phyloP scores from a whole-genome alignment of 1,284 basidiomycete species.

The Cryptococcus wingfieldii region DNA sequence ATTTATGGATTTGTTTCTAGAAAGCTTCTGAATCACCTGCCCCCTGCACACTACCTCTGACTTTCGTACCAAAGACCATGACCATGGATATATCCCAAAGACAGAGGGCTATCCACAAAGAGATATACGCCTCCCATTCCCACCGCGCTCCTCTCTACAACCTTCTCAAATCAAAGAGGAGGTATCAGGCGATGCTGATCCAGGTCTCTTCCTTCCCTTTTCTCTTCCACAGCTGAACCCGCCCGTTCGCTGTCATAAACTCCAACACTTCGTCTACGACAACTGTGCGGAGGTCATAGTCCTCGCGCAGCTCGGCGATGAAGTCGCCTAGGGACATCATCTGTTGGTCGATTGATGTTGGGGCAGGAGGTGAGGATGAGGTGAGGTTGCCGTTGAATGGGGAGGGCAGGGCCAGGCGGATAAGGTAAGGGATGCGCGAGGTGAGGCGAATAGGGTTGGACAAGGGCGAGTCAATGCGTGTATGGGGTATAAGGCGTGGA shows the following conservation, averaged over 20 bases:
- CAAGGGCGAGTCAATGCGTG: not conserved
- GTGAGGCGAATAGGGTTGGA: not conserved
- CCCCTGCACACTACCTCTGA: not conserved
- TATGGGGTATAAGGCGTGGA: too few species aligned
- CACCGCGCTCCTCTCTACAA: too few species aligned
- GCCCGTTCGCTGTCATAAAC: slow-evolving; percentile 12
- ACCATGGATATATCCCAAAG: not conserved
- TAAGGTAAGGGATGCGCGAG: too few species aligned
- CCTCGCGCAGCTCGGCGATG: slow-evolving; percentile 20
- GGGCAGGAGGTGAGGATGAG: not conserved
- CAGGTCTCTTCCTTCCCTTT: slow-evolving; percentile 17
- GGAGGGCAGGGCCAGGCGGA: too few species aligned
- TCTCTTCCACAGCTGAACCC: slow-evolving; percentile 16
- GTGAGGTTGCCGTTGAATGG: not conserved
- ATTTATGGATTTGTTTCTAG: not conserved
- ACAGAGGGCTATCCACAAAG: not conserved
- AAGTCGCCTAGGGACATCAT: slow-evolving; percentile 26
- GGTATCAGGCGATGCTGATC: slow-evolving; percentile 11
- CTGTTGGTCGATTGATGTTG: slow-evolving; percentile 7
- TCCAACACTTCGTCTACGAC: slow-evolving; percentile 22
- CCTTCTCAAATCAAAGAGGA: too few species aligned
- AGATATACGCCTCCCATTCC: not conserved
- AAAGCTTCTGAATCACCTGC: not conserved
- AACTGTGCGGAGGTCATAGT: slow-evolving; percentile 12
- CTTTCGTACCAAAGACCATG: not conserved